These are phyloP conservation scores for Rutstroemia sp. DNA, from an alignment of 2,329 filamentous ascomycete species.

Conservation along the genomic window DNA sequence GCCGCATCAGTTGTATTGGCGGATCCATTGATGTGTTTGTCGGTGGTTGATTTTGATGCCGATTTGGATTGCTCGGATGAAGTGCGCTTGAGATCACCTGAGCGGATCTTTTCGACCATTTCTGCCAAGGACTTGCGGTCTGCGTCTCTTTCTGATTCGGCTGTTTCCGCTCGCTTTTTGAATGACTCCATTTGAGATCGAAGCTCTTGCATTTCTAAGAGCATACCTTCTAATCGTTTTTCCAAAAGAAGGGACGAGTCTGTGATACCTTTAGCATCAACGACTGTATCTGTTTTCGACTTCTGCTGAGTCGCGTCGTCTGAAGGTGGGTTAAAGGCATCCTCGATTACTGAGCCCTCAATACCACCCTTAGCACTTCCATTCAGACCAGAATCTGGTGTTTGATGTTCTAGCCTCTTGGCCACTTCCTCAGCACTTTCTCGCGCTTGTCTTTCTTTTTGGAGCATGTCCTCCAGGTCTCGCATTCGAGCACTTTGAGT, in stretches of 20 bases:
- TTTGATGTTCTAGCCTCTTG: constrained; percentile 57
- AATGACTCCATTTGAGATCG: constrained; percentile 49
- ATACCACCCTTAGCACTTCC: constrained; percentile 32
- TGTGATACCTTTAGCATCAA: constrained; percentile 75
- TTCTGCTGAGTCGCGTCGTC: constrained; percentile 22
- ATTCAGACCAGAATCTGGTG: constrained; percentile 34
- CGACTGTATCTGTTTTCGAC: constrained; percentile 18
- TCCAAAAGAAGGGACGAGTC: constrained; percentile 50
- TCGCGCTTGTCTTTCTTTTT: constrained; percentile 72
- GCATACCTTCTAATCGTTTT: constrained; percentile 24
- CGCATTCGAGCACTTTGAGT: constrained; percentile 72
- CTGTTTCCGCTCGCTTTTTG: constrained; percentile 68
- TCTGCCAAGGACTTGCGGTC: constrained; percentile 72
- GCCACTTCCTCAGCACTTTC: constrained; percentile 79
- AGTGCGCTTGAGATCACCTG: constrained; percentile 43
- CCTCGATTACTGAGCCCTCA: constrained; percentile 37
- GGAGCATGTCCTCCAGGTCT: constrained; percentile 71
- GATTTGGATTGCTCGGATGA: constrained; percentile 19
- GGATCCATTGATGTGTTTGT: constrained; percentile 10
- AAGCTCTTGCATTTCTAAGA: constrained; percentile 25
- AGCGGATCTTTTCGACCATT: constrained; percentile 78
- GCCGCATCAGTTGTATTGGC: constrained; percentile 1
- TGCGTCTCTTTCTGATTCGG: constrained; percentile 68
- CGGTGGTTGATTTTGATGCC: background rate
- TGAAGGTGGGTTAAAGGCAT: constrained; percentile 37